These are phyloP conservation scores for Metarhizium guizhouense DNA, from an alignment of 2,329 filamentous ascomycete species.

Conservation along the genomic window DNA sequence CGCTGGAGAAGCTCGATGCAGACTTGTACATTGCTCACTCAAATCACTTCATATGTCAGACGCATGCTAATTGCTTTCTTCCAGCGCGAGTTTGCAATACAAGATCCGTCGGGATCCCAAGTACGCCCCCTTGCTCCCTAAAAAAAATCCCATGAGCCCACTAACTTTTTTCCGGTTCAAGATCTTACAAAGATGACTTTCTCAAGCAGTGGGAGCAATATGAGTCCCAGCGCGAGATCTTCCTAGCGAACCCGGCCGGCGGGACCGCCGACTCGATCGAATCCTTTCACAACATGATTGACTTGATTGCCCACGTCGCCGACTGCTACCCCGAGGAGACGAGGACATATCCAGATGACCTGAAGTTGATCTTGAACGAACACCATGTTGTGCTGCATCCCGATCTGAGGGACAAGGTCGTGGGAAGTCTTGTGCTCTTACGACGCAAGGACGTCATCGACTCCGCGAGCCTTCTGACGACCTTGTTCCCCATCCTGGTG, in stretches of 20 bases:
- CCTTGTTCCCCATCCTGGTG: slow-evolving; percentile 88
- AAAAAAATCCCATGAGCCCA: not conserved
- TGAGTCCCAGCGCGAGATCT: slow-evolving; percentile 83
- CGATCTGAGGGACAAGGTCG: slow-evolving; percentile 88
- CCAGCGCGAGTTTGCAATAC: slow-evolving; percentile 74
- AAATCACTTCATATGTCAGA: not conserved
- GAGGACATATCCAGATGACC: slow-evolving; percentile 64
- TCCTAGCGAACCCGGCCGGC: slow-evolving; percentile 72
- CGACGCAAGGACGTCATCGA: slow-evolving; percentile 89
- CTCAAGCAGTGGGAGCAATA: slow-evolving; percentile 84
- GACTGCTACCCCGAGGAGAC: slow-evolving; percentile 86
- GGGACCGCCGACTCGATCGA: slow-evolving; percentile 71
- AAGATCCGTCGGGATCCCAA: slow-evolving; percentile 83
- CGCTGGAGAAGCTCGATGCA: slow-evolving; percentile 90
- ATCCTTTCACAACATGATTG: slow-evolving; percentile 82
- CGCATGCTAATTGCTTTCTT: not conserved
- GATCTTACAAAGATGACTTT: slow-evolving; percentile 86
- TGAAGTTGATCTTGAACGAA: slow-evolving; percentile 69
- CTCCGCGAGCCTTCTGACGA: slow-evolving; percentile 73
- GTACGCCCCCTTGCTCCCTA: slow-evolving; percentile 31
- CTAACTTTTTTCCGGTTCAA: slow-evolving; percentile 21
- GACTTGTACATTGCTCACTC: slow-evolving; percentile 52
- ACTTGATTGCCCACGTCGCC: slow-evolving; percentile 87
- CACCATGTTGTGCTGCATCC: slow-evolving; percentile 78
- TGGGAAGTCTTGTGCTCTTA: slow-evolving; percentile 79